Percentiles rank a stretch among this genome's conserved stretches.
Conservation (phyloP, 768 basidiomycete species). For the Hericium alpestre region DNA sequence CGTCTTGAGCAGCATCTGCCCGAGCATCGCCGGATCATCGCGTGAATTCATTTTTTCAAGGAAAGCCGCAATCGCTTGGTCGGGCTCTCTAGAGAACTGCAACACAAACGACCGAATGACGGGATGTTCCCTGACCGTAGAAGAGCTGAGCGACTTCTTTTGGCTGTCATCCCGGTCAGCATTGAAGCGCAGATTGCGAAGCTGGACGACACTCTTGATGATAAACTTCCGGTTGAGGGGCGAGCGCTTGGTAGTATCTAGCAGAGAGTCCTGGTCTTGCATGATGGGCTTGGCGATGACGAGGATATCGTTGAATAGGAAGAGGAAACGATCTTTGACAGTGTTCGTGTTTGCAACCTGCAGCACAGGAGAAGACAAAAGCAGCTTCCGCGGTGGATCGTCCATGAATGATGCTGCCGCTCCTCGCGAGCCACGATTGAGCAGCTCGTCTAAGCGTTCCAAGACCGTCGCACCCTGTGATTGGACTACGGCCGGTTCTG, state of each 20-base stretch:
- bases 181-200: slow-evolving; percentile 57
- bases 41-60: slow-evolving; percentile 47
- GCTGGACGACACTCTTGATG: slow-evolving; percentile 81
- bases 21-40: slow-evolving; percentile 66
- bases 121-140: slow-evolving; percentile 38
- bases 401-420: slow-evolving; percentile 53
- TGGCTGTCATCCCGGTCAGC: slow-evolving; percentile 59
- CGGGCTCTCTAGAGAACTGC: slow-evolving; percentile 73
- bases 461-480: slow-evolving; percentile 44
- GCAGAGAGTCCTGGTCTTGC: slow-evolving; percentile 51
- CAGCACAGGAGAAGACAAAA: slow-evolving; percentile 76
- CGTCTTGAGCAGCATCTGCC: slow-evolving; percentile 72
- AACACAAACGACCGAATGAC: slow-evolving; percentile 64
- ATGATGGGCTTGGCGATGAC: slow-evolving; percentile 86
- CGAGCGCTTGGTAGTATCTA: slow-evolving; percentile 46
- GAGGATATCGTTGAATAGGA: slow-evolving; percentile 94
- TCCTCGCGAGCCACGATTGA: slow-evolving; percentile 51
- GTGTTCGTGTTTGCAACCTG: slow-evolving; percentile 93
- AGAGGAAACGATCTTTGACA: slow-evolving; percentile 91
- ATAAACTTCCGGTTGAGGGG: slow-evolving; percentile 66
- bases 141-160: slow-evolving; percentile 28
- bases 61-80: slow-evolving; percentile 63
- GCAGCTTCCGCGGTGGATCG: slow-evolving; percentile 76
- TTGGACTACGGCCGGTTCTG: slow-evolving; percentile 25
- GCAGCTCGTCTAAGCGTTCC: slow-evolving; percentile 59